These are phyloP conservation scores for Exophiala oligosperma DNA, from an alignment of 2,329 filamentous ascomycete species.

Conservation along the genomic window DNA sequence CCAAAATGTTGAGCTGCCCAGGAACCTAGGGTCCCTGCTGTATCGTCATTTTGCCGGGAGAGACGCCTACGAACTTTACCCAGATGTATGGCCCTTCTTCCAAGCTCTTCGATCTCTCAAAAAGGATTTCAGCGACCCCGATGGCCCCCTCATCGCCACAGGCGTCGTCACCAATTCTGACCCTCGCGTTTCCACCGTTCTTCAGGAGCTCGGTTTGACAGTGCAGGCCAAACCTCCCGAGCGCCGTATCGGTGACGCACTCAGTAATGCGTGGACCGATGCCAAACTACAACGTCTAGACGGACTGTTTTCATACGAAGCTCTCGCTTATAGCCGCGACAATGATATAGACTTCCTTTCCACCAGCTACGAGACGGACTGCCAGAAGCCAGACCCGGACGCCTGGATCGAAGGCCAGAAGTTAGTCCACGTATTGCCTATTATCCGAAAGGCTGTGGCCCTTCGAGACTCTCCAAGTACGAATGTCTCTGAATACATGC, in stretches of 20 bases:
- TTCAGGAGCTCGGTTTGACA: constrained; percentile 40
- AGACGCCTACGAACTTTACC: constrained; percentile 43
- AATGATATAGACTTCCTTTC: constrained; percentile 46
- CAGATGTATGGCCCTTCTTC: constrained; percentile 42
- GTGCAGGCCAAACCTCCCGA: constrained; percentile 37
- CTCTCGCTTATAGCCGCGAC: background rate
- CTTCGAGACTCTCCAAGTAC: constrained; percentile 8
- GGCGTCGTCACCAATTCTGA: constrained; percentile 50
- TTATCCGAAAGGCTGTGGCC: background rate
- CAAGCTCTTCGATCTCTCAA: constrained; percentile 32
- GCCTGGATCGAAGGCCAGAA: constrained; percentile 42
- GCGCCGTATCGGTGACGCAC: constrained; percentile 24
- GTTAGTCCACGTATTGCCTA: constrained; percentile 7
- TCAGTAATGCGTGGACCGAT: background rate
- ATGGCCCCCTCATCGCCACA: constrained; percentile 37
- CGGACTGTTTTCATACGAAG: constrained; percentile 3
- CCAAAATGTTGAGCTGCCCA: constrained; percentile 32
- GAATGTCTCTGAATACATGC: constrained; percentile 10
- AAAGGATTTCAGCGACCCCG: constrained; percentile 3
- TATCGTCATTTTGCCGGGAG: constrained; percentile 41
- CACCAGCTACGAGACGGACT: constrained; percentile 48
- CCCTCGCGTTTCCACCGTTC: constrained; percentile 42
- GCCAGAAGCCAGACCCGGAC: constrained; percentile 43
- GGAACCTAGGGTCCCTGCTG: constrained; percentile 36
- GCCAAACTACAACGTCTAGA: background rate